A percentile compares a stretch with the other conserved stretches of the same genome.
These are phyloP conservation scores for Scedosporium apiospermum DNA, from an alignment of 2,329 filamentous ascomycete genomes.

Conservation along the genomic window DNA sequence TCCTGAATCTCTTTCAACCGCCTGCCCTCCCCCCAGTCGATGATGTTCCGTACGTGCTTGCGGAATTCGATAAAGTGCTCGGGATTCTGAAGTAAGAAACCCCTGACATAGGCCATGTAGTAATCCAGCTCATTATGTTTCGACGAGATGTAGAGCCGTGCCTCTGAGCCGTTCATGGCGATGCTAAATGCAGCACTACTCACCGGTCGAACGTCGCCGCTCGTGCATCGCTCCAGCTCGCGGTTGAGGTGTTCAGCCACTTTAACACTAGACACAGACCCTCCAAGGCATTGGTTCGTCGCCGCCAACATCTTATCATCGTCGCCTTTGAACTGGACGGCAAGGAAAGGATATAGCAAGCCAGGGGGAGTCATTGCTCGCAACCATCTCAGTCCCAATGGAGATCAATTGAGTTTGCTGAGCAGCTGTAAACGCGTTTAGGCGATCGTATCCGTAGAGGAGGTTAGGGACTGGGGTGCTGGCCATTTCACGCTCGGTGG, in stretches of 20 bases:
- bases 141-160: constrained; percentile 24
- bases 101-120: constrained; percentile 17
- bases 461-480: background rate
- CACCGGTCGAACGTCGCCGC: constrained; percentile 12
- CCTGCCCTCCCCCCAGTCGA: constrained; percentile 22
- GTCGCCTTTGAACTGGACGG: constrained; percentile 11
- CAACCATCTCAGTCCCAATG: background rate
- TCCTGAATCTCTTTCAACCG: constrained; percentile 18
- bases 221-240: constrained; percentile 12
- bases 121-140: constrained; percentile 21
- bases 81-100: constrained; percentile 20
- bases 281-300: constrained; percentile 25
- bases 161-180: constrained; percentile 23
- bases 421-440: background rate
- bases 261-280: constrained; percentile 20
- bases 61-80: constrained; percentile 20
- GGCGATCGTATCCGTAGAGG: background rate
- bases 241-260: constrained; percentile 15
- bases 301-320: constrained; percentile 22
- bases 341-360: background rate
- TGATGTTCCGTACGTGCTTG: constrained; percentile 23
- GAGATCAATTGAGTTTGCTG: background rate
- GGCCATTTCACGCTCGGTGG: background rate
- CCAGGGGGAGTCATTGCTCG: background rate
- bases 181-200: constrained; percentile 21